Percentiles rank a stretch among this genome's conserved stretches.
phyloP scores from a whole-genome alignment of 2,329 filamentous ascomycete species.

The Cercospora sp. region DNA sequence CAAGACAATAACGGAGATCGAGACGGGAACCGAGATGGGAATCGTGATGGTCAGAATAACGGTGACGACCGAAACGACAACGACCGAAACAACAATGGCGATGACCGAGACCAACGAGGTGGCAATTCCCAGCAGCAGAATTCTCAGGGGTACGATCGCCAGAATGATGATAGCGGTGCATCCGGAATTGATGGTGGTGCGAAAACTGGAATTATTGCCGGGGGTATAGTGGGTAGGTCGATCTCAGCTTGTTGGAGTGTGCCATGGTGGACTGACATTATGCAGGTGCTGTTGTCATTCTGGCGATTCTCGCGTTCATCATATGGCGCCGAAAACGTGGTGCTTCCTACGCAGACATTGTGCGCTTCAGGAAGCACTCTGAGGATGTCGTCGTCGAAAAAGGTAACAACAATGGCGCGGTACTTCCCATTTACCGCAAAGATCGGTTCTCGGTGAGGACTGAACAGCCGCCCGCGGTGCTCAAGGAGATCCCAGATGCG shows the following conservation, averaged over 20 bases:
- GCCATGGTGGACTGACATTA: conserved; percentile 1
- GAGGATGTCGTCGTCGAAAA: conserved; percentile 24
- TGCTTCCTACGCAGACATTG: conserved; percentile 30
- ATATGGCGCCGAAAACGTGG: conserved; percentile 30
- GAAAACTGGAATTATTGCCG: conserved; percentile 29
- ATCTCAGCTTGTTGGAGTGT: not conserved
- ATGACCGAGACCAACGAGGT: not conserved
- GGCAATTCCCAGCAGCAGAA: conserved; percentile 2
- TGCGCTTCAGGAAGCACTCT: conserved; percentile 27
- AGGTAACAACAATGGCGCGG: conserved; percentile 12
- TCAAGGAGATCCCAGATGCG: not conserved
- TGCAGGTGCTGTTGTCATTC: conserved; percentile 28
- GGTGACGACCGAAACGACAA: conserved; percentile 3
- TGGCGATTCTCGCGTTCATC: conserved; percentile 29
- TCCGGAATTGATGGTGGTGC: conserved; percentile 18
- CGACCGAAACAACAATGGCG: not conserved
- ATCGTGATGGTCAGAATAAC: conserved; percentile 9
- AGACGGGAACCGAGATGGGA: not conserved
- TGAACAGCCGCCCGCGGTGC: conserved; percentile 23
- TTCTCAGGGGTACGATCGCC: not conserved
- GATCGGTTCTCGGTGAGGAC: conserved; percentile 31
- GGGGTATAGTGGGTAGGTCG: conserved; percentile 9
- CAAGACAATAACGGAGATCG: conserved; percentile 6
- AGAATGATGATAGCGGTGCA: conserved; percentile 1
- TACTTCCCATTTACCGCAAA: conserved; percentile 33